These are phyloP conservation scores for Rhizomucor pusillus DNA, from an alignment of 371 early-diverging fungal species.

Conservation along the genomic window DNA sequence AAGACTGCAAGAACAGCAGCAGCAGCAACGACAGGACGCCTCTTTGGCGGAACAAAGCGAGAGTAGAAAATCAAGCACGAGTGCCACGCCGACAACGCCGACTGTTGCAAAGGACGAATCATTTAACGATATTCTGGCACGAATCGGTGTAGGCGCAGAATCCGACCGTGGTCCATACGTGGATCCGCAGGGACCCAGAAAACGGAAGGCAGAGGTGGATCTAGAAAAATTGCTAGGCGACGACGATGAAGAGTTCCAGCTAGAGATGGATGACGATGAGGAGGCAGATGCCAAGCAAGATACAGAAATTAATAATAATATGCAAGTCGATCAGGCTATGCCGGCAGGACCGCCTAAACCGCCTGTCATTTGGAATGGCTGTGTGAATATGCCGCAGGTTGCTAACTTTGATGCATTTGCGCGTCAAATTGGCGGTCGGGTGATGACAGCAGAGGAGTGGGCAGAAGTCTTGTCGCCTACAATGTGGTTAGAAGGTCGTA, in stretches of 20 bases:
- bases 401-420: slow-evolving; percentile 58
- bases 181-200: slow-evolving; percentile 14
- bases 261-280: slow-evolving; percentile 31
- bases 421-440: slow-evolving; percentile 62
- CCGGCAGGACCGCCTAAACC: slow-evolving; percentile 10
- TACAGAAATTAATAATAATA: neutral
- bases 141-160: slow-evolving; percentile 21
- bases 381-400: slow-evolving; percentile 68
- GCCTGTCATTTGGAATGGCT: slow-evolving; percentile 62
- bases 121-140: slow-evolving; percentile 35
- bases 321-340: slow-evolving; percentile 1
- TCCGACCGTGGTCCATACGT: slow-evolving; percentile 11
- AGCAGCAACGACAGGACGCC: neutral
- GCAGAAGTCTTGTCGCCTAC: slow-evolving; percentile 55
- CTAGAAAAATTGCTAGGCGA: slow-evolving; percentile 24
- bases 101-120: slow-evolving; percentile 15
- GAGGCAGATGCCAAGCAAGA: slow-evolving; percentile 13
- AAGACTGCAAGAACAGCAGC: slow-evolving; percentile 13
- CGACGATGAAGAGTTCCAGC: slow-evolving; percentile 9
- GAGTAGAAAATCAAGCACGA: slow-evolving; percentile 21
- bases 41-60: slow-evolving; percentile 10
- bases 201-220: slow-evolving; percentile 29
- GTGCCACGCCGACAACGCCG: slow-evolving; percentile 11
- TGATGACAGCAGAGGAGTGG: slow-evolving; percentile 50
- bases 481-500: slow-evolving; percentile 69